A percentile compares a stretch with the other conserved stretches of the same genome.
Conservation (phyloP, 2,329 filamentous ascomycete genomes). For the Hymenoscyphus albidus region DNA sequence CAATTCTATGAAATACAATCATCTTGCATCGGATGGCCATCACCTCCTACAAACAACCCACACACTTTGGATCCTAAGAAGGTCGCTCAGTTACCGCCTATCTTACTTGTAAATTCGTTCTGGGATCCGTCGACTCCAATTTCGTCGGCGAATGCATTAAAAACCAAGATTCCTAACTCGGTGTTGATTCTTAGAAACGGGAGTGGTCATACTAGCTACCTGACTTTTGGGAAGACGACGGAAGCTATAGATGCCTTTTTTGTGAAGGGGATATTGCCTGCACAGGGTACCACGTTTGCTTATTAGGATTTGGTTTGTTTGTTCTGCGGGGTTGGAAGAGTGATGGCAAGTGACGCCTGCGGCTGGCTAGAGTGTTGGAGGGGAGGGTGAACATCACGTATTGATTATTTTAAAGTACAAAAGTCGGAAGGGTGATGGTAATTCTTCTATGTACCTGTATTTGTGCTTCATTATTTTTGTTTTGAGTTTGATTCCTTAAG, state of each 20-base stretch:
- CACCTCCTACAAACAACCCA: background rate
- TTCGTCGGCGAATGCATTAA: slow-evolving; percentile 38
- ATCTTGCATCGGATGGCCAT: slow-evolving; percentile 32
- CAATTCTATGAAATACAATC: slow-evolving; percentile 38
- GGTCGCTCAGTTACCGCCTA: slow-evolving; percentile 28
- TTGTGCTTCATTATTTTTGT: no score
- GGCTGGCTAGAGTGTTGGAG: no score
- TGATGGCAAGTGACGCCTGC: no score
- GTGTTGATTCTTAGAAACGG: slow-evolving; percentile 41
- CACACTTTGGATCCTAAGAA: background rate
- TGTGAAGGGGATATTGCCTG: slow-evolving; percentile 35
- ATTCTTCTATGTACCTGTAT: no score
- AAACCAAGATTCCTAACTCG: slow-evolving; percentile 9
- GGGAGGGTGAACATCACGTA: no score
- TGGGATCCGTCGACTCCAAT: slow-evolving; percentile 41
- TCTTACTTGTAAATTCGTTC: slow-evolving; percentile 40
- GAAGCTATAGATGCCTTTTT: slow-evolving; percentile 35
- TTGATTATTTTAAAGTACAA: no score
- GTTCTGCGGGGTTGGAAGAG: no score
- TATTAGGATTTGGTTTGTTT: background rate
- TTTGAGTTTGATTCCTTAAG: no score
- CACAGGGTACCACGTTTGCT: slow-evolving; percentile 19
- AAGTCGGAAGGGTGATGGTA: no score
- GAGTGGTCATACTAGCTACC: slow-evolving; percentile 40
- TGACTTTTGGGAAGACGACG: slow-evolving; percentile 34